Base-by-base conservation (phyloP, 371 early-diverging fungal species). In the Rhizopus arrhizus region DNA sequence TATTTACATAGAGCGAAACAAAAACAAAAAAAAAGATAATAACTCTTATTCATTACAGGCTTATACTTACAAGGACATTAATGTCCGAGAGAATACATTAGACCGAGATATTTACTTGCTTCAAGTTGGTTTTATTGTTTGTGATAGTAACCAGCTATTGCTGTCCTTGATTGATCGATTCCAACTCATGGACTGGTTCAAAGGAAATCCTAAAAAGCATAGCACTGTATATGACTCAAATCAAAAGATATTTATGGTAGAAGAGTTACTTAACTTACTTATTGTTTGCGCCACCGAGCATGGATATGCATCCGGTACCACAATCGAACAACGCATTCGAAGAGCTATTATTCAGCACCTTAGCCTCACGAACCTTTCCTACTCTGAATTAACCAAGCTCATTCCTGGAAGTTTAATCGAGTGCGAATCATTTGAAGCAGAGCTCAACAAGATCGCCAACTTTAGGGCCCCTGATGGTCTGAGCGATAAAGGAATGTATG, bases 331-430 rank as follows among this genome's bases (percentile, higher is more conserved):
- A n/a, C 85, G 92, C 61, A 83, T 95, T 28, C 81, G 90, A 10
- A 85, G 91, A 11, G 93, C 93, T 66, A 89, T 98, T 57, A 86
- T 95, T 31, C 98, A 98, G 51, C 89, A 89, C 4, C 82, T 94
- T 64, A 72, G 87, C 42, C 72, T 86, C 11, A 79, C 77, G 47
- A 87, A 81, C 15, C 74, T 94, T 50, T 80, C 96, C 5, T 93
- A 93, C 59, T 93, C 95, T 3, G 95, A 95, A 59, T 77, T 98
- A 28, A 74, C 85, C 16, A 91, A 91, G 59, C 80, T 86, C 50
- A 80, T 96, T 12, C 93, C 95, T 2, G 95, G 94, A 56, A 87
- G 92, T 7, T 69, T 95, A 40, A 75, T 82, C 10, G 90, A 93
- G 59, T 81, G 85, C 56, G 82, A 83, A 46, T 78, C 84, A 9